phyloP scores from a whole-genome alignment of 2,329 filamentous ascomycete species.

The Triangularia setosa region DNA sequence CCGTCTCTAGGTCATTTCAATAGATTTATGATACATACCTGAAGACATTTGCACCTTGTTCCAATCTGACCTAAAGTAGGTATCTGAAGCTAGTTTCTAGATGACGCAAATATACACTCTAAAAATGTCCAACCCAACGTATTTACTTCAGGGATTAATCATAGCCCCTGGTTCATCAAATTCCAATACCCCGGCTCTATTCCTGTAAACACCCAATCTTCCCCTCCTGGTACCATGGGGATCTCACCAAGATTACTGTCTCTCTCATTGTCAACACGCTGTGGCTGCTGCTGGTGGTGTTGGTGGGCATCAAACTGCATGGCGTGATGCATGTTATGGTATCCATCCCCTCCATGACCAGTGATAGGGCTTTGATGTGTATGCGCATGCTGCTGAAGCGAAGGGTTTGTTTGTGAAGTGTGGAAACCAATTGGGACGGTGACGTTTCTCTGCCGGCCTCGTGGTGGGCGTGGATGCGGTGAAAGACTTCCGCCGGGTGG shows the following conservation, averaged over 20 bases:
- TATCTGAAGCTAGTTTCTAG: no score
- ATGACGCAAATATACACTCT: no score
- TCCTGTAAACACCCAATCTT: conserved; percentile 23
- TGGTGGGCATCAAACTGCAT: conserved; percentile 12
- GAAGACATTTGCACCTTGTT: no score
- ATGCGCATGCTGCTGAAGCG: background rate
- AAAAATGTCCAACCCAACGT: background rate
- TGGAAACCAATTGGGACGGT: background rate
- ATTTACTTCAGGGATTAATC: background rate
- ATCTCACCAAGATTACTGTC: background rate
- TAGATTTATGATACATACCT: no score
- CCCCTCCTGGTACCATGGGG: conserved; percentile 21
- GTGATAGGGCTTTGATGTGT: background rate
- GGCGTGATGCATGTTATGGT: background rate
- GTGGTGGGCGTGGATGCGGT: background rate
- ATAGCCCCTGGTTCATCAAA: conserved; percentile 14
- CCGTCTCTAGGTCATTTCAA: no score
- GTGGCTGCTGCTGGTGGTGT: background rate
- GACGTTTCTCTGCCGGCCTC: background rate
- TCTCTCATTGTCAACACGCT: conserved; percentile 19
- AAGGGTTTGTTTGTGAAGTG: background rate
- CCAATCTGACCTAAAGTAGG: no score
- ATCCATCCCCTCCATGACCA: background rate
- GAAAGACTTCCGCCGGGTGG: conserved; percentile 9
- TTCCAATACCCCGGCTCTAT: conserved; percentile 24